Evolutionary conservation across 306 rosid genomes (phyloP).

Genomic region (Argentina anserina): DNA sequence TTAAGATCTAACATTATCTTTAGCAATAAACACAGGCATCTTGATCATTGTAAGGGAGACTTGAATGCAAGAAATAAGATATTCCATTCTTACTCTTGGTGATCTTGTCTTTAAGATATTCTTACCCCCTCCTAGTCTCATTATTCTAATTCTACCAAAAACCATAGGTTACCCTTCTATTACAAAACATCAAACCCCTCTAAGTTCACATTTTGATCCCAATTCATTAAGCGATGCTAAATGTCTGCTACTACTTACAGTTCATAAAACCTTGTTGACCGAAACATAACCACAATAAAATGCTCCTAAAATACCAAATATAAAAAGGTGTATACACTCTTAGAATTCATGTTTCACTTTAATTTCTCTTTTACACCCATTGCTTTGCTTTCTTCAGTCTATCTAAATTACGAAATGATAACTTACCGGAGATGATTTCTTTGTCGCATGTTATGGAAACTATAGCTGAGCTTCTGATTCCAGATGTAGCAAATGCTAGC

Average conservation of each 20-base stretch:
- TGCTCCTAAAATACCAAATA: not conserved
- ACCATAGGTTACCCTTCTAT: not conserved
- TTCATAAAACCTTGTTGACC: not conserved
- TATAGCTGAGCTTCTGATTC: conserved; percentile 82
- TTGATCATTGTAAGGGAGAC: not conserved
- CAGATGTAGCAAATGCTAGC: conserved; percentile 74
- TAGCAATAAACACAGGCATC: not conserved
- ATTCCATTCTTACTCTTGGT: not conserved
- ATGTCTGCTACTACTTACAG: not conserved
- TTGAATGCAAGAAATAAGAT: not conserved
- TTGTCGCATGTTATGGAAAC: conserved; percentile 75
- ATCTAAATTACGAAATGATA: not conserved
- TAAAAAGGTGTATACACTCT: not conserved
- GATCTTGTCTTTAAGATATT: not conserved
- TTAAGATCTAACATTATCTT: not conserved
- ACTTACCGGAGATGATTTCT: conserved; percentile 85
- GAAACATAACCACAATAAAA: not conserved
- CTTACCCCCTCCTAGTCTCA: not conserved
- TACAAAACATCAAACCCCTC: not conserved
- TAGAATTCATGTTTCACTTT: not conserved
- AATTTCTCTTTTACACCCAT: not conserved
- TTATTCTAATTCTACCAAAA: not conserved
- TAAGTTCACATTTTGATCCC: not conserved
- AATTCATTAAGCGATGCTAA: not conserved
- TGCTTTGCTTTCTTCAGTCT: not conserved